Percentiles rank a stretch among this genome's conserved stretches.
Evolutionary conservation across 345 rosid species (phyloP).

Genomic region (Populus simonii): DNA sequence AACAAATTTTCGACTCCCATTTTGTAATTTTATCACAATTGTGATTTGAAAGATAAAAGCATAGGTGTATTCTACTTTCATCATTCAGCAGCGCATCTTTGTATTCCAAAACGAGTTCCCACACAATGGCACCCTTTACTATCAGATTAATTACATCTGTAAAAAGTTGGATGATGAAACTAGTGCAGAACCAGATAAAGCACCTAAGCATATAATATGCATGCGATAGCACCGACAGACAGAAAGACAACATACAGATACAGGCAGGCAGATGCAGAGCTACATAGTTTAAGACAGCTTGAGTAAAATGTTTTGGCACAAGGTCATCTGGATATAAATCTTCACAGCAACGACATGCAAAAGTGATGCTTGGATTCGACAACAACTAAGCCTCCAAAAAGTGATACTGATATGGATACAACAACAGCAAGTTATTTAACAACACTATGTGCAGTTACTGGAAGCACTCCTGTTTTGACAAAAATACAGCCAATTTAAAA

Average conservation of each 20-base stretch:
- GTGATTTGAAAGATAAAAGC: background rate
- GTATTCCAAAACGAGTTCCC: background rate
- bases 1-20: background rate
- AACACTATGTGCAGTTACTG: background rate
- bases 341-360: background rate
- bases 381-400: background rate
- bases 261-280: background rate
- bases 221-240: background rate
- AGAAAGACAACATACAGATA: background rate
- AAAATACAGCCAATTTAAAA: too few relatives aligned
- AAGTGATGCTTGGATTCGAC: background rate
- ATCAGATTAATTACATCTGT: background rate
- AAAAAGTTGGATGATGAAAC: background rate
- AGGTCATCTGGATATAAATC: background rate
- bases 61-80: background rate
- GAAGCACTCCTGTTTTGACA: background rate
- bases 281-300: background rate
- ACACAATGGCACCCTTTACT: background rate
- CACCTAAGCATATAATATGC: background rate
- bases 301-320: background rate
- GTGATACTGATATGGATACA: background rate
- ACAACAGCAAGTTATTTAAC: background rate
- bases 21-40: background rate
- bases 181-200: background rate
- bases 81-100: background rate